Evolutionary conservation across 73 alveolate species (phyloP).

Genomic region (Paramecium primaurelia): DNA sequence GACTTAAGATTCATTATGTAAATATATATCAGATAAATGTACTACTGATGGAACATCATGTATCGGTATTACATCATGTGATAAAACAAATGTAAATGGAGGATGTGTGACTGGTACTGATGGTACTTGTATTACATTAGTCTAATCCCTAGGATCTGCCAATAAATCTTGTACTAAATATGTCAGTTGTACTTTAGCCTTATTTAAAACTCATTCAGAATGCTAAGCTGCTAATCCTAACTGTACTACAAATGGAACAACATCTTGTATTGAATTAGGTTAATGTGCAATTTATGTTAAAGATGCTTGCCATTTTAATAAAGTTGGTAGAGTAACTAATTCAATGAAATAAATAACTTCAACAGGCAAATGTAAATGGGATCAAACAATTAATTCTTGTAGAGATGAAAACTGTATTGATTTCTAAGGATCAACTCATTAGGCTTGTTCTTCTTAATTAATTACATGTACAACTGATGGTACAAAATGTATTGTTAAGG

Average conservation of each 20-base stretch:
- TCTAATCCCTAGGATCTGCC: background rate
- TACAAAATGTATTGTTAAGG: background rate
- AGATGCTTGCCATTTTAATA: background rate
- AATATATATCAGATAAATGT: background rate
- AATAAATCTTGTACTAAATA: background rate
- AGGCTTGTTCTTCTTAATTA: background rate
- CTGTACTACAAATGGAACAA: constrained; percentile 9
- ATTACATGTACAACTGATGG: background rate
- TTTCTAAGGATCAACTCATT: background rate
- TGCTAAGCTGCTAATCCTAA: background rate
- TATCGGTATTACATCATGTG: constrained; percentile 21
- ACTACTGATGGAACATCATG: background rate
- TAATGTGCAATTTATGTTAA: background rate
- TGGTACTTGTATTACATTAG: background rate
- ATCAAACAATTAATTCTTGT: background rate
- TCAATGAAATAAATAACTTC: background rate
- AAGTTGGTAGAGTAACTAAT: background rate
- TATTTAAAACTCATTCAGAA: background rate
- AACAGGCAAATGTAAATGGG: background rate
- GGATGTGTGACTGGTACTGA: constrained; percentile 17
- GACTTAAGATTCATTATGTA: background rate
- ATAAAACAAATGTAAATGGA: background rate
- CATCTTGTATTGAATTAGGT: background rate
- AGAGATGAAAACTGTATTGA: background rate
- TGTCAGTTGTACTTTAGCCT: background rate